Percentiles rank a stretch among this genome's conserved stretches.
Evolutionary conservation across 805 yeast species (phyloP).

Genomic region (Tanozyma kutaoensis): DNA sequence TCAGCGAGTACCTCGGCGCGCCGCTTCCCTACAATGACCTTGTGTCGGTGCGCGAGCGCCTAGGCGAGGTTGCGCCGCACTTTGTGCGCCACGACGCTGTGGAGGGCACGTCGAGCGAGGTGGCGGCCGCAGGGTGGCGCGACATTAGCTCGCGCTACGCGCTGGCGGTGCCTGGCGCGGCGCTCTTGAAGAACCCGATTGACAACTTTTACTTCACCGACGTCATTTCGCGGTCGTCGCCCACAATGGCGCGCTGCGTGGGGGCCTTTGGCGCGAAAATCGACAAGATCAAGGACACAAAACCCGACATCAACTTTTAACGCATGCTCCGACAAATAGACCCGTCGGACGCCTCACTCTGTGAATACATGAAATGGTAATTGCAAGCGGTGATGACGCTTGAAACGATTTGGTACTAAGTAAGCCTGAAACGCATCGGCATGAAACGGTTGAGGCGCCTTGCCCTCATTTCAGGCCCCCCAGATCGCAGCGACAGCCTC

Average conservation of each 20-base stretch:
- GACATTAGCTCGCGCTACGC: conserved; percentile 25
- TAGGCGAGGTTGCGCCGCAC: conserved; percentile 72
- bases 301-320: no score
- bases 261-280: conserved; percentile 55
- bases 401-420: no score
- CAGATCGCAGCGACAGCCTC: no score
- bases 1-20: conserved; percentile 61
- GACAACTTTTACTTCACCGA: conserved; percentile 82
- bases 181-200: conserved; percentile 54
- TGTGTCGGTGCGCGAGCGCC: conserved; percentile 51
- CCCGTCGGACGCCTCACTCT: no score
- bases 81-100: conserved; percentile 61
- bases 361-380: no score
- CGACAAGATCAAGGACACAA: conserved; percentile 44
- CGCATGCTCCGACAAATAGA: no score
- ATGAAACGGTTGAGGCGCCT: no score
- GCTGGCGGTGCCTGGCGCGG: conserved; percentile 20
- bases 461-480: no score
- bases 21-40: conserved; percentile 68
- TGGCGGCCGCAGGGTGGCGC: conserved; percentile 45
- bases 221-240: conserved; percentile 74
- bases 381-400: no score
- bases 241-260: conserved; percentile 84
- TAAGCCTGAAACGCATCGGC: no score
- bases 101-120: conserved; percentile 50